Base-by-base conservation (phyloP, 2,329 filamentous ascomycete genomes). In the Zymoseptoria pseudotritici region DNA sequence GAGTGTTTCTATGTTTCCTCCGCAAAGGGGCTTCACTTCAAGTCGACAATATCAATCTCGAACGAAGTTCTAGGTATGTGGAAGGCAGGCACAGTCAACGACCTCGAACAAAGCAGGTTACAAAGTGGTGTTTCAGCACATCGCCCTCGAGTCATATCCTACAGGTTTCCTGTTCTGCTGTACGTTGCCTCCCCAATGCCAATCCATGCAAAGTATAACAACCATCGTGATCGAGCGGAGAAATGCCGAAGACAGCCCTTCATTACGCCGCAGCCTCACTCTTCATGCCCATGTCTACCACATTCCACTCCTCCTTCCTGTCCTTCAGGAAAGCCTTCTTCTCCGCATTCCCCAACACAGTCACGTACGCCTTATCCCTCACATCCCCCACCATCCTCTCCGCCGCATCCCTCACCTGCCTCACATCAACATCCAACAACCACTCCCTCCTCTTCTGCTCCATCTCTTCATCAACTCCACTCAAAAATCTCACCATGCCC, bases 391-490 rank as follows among this genome's bases (percentile, higher is more conserved):
- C 79, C 72, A 91, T 96, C 68, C 85, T 83, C 68, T 96, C 87
- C 0, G 94, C 94, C 11, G 86, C 92, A 50, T 86, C 81, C 63
- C 86, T 86, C 9, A 99, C 89, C 67, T 96, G 87, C 64, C 88
- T 84, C 63, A 85, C 86, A 2, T 83, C 90, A 49, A 97, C 92
- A 72, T 97, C 93, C 3, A 99, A 81, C 59, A 99, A 80, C 70
- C 88, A 86, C 75, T 94, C 89, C 67, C 94, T 82, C 73, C 90
- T 86, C 68, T 79, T 83, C 77, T 97, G 91, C 71, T 89, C 87
- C 91, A 97, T 96, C 68, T 91, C 88, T 61, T 94, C 85, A 1
- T 89, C 90, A 42, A 99, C 82, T 11, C 91, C 91, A 29, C 86
- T 89, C 70, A 96, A 78, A 76, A 99, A 99, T 57, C 86, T 82